phyloP scores from a whole-genome alignment of 1,139 yeast genomes.

The Suhomyces anneliseae region DNA sequence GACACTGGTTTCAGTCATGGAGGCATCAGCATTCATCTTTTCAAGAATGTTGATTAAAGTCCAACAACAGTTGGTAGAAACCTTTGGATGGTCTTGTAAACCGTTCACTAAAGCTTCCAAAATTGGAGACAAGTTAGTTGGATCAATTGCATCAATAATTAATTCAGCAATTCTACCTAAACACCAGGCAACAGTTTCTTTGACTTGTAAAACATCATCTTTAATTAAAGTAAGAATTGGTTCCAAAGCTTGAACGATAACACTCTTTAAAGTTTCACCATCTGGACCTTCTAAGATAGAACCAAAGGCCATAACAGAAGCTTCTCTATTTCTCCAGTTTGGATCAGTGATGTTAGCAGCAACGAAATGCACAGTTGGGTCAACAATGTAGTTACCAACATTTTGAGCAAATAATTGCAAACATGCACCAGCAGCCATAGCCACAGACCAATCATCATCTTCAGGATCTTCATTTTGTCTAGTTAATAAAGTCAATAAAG shows the following conservation, averaged over 20 bases:
- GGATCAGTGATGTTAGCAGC: constrained; percentile 61
- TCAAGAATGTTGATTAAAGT: constrained; percentile 88
- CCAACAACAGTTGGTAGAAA: constrained; percentile 96
- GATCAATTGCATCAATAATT: constrained; percentile 75
- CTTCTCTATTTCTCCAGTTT: constrained; percentile 87
- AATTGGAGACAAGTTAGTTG: constrained; percentile 64
- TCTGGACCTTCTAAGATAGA: constrained; percentile 96
- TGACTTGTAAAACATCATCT: constrained; percentile 79
- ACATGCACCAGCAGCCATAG: constrained; percentile 99
- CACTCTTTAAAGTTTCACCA: constrained; percentile 59
- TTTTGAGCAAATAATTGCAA: constrained; percentile 89
- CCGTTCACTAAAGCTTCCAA: constrained; percentile 75
- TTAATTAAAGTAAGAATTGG: constrained; percentile 73
- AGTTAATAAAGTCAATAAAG: constrained; percentile 73
- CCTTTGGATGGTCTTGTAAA: constrained; percentile 85
- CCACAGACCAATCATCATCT: constrained; percentile 96
- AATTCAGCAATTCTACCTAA: constrained; percentile 92
- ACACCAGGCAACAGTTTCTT: constrained; percentile 98
- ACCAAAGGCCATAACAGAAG: constrained; percentile 99
- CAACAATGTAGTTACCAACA: constrained; percentile 82
- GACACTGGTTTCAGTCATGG: constrained; percentile 53
- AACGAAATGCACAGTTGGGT: constrained; percentile 81
- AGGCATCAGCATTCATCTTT: constrained; percentile 67
- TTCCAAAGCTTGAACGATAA: constrained; percentile 78
- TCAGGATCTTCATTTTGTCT: constrained; percentile 89